These are phyloP conservation scores for Gleditsia sinensis DNA, from an alignment of 306 rosid species.

Conservation along the genomic window DNA sequence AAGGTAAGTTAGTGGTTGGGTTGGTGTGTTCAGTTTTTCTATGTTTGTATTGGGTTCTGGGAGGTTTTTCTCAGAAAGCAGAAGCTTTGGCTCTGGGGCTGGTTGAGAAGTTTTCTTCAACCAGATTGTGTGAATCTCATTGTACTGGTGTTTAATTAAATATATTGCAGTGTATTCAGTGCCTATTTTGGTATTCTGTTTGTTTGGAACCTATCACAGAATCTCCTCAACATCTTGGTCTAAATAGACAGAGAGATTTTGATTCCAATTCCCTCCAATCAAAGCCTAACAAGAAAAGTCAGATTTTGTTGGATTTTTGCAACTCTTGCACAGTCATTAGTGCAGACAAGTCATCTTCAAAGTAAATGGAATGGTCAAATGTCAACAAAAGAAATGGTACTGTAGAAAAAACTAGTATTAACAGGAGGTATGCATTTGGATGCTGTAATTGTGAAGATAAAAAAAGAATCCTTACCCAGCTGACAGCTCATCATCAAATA, in stretches of 20 bases:
- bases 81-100: too few species aligned
- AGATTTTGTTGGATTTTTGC: constrained; percentile 7
- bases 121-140: too few species aligned
- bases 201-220: too few species aligned
- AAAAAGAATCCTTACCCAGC: constrained; percentile 64
- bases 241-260: constrained; percentile 4
- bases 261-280: constrained; percentile 20
- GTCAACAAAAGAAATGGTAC: constrained; percentile 21
- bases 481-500: constrained; percentile 95
- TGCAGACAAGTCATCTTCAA: constrained; percentile 1
- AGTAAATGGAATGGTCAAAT: constrained; percentile 29
- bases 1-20: too few species aligned
- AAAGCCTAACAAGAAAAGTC: constrained; percentile 25
- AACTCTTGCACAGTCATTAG: not conserved
- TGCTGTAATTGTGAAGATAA: constrained; percentile 21
- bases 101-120: too few species aligned
- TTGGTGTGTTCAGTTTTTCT: too few species aligned
- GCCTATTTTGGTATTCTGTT: too few species aligned
- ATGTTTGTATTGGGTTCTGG: too few species aligned
- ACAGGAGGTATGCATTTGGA: constrained; percentile 15
- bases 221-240: constrained; percentile 26
- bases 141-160: too few species aligned
- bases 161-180: too few species aligned
- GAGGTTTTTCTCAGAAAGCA: too few species aligned
- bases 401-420: constrained; percentile 5